Evolutionary conservation across 2,329 filamentous ascomycete genomes (phyloP).

Genomic region (Pseudocercospora vitis): DNA sequence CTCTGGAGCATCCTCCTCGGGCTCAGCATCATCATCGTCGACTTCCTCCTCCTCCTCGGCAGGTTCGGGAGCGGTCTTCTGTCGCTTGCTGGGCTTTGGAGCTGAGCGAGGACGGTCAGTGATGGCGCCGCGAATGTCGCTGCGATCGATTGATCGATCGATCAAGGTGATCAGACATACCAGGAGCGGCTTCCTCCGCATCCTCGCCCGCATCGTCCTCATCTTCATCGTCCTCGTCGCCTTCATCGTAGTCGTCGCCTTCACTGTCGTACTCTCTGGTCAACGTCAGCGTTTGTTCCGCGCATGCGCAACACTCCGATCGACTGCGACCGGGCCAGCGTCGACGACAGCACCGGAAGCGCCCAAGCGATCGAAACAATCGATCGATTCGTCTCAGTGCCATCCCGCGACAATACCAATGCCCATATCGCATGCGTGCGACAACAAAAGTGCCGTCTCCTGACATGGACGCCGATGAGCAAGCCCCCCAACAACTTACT

Average conservation of each 20-base stretch:
- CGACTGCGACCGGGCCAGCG: slow-evolving; percentile 7
- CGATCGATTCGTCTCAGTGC: slow-evolving; percentile 2
- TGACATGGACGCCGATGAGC: not conserved
- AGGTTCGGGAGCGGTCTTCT: slow-evolving; percentile 25
- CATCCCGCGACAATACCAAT: not conserved
- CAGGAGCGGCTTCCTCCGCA: slow-evolving; percentile 19
- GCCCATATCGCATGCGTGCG: not conserved
- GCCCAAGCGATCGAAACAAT: not conserved
- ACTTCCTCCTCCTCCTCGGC: slow-evolving; percentile 27
- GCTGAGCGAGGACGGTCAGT: slow-evolving; percentile 11
- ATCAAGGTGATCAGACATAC: slow-evolving; percentile 8
- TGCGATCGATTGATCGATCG: not conserved
- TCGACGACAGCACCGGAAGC: not conserved
- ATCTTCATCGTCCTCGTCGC: slow-evolving; percentile 18
- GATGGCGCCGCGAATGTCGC: not conserved
- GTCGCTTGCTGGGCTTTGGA: slow-evolving; percentile 28
- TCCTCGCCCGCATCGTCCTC: slow-evolving; percentile 22
- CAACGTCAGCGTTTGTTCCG: not conserved
- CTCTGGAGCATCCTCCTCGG: slow-evolving; percentile 33
- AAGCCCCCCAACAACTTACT: no score
- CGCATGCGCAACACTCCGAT: not conserved
- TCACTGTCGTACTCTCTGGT: slow-evolving; percentile 9
- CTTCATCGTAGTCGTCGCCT: slow-evolving; percentile 18
- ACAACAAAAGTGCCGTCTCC: not conserved
- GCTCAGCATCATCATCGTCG: slow-evolving; percentile 33